Conservation (phyloP, 495 filamentous ascomycete genomes). For the Hyaloscypha bicolor region DNA sequence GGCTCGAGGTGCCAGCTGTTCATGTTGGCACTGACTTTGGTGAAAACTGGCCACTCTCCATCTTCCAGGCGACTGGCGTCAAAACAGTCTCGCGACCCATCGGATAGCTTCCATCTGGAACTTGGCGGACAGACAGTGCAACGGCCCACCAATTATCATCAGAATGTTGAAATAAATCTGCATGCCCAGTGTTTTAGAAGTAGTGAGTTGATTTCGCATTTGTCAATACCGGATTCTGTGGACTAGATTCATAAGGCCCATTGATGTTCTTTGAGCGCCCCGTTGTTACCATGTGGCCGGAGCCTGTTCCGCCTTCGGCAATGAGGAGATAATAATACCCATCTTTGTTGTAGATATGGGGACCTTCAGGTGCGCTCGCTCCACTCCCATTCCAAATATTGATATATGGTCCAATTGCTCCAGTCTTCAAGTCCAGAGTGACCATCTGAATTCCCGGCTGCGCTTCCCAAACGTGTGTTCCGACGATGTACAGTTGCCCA, state of each 20-base stretch:
- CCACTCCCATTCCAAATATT: constrained; percentile 59
- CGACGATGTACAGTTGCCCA: constrained; percentile 49
- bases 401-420: constrained; percentile 37
- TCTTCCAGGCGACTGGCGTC: constrained; percentile 53
- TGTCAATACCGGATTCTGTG: constrained; percentile 56
- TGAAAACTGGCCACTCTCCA: constrained; percentile 27
- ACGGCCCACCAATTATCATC: constrained; percentile 57
- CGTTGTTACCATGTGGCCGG: constrained; percentile 58
- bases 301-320: constrained; percentile 66
- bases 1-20: constrained; percentile 40
- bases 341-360: constrained; percentile 65
- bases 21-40: constrained; percentile 47
- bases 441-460: constrained; percentile 34
- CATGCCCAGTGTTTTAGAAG: constrained; percentile 53
- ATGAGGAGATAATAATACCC: constrained; percentile 69
- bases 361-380: constrained; percentile 57
- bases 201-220: constrained; percentile 50
- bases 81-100: constrained; percentile 64
- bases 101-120: constrained; percentile 47
- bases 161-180: constrained; percentile 52
- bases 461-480: constrained; percentile 8
- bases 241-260: constrained; percentile 58
- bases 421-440: constrained; percentile 48
- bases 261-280: constrained; percentile 46
- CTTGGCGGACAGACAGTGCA: constrained; percentile 47